Evolutionary conservation across 441 rosid species (phyloP).

Genomic region (Brassica balearica): DNA sequence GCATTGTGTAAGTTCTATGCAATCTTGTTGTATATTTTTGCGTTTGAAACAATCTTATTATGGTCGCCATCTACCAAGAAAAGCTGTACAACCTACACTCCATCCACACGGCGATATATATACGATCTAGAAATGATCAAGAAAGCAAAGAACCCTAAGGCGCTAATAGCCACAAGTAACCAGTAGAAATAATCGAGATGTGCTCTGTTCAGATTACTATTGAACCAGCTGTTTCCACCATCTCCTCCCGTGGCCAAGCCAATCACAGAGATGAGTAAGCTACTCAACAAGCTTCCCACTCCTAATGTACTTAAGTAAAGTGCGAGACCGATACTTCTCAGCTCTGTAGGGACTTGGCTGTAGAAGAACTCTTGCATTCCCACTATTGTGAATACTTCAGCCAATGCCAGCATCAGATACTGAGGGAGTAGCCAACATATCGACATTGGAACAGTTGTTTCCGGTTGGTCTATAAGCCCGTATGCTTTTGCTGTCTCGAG

Average conservation of each 20-base stretch:
- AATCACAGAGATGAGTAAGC: conserved; percentile 54
- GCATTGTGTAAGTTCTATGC: too few species aligned
- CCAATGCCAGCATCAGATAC: conserved; percentile 51
- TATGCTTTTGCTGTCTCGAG: conserved; percentile 52
- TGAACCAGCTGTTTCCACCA: conserved; percentile 47
- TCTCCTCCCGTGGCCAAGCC: conserved; percentile 50
- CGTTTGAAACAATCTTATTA: too few species aligned
- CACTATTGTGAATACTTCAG: conserved; percentile 54
- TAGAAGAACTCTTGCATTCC: conserved; percentile 77
- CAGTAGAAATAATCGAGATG: conserved; percentile 64
- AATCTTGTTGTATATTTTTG: neutral
- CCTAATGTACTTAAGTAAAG: conserved; percentile 63
- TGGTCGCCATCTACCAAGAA: neutral
- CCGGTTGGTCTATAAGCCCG: conserved; percentile 52
- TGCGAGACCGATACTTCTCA: conserved; percentile 61
- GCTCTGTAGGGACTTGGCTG: conserved; percentile 61
- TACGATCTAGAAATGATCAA: conserved; percentile 32
- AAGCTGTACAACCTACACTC: conserved; percentile 12
- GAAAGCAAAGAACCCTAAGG: conserved; percentile 20
- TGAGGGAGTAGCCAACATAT: conserved; percentile 73
- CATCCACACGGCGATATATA: conserved; percentile 19
- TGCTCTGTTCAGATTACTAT: conserved; percentile 49
- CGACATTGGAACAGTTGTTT: conserved; percentile 57
- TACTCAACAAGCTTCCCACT: conserved; percentile 61
- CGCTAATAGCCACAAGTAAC: conserved; percentile 52